phyloP scores from a whole-genome alignment of 2,329 filamentous ascomycete genomes.

The Helotiales sp. region DNA sequence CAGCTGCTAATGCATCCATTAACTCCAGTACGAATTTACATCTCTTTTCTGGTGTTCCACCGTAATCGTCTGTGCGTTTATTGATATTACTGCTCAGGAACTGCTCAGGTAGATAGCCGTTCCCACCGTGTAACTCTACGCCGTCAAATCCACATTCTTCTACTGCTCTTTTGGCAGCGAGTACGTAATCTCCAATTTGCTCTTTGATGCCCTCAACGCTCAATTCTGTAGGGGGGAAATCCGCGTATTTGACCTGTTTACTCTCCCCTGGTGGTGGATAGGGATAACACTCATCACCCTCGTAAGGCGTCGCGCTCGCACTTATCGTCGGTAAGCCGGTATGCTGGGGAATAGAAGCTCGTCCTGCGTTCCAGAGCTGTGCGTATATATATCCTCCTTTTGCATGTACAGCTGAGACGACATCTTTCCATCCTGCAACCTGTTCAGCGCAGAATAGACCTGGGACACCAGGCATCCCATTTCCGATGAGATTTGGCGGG shows the following conservation, averaged over 20 bases:
- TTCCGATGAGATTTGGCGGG: slow-evolving; percentile 44
- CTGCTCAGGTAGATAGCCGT: slow-evolving; percentile 56
- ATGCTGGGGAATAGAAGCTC: slow-evolving; percentile 42
- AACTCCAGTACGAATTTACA: slow-evolving; percentile 53
- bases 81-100: slow-evolving; percentile 57
- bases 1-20: slow-evolving; percentile 47
- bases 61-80: slow-evolving; percentile 52
- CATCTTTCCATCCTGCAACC: slow-evolving; percentile 54
- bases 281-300: slow-evolving; percentile 42
- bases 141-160: slow-evolving; percentile 54
- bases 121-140: slow-evolving; percentile 42
- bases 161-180: slow-evolving; percentile 47
- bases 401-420: slow-evolving; percentile 58
- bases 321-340: slow-evolving; percentile 40
- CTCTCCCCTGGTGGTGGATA: slow-evolving; percentile 40
- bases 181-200: slow-evolving; percentile 43
- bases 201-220: slow-evolving; percentile 37
- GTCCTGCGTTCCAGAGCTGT: slow-evolving; percentile 62
- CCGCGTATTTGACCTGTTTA: slow-evolving; percentile 40
- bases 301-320: slow-evolving; percentile 45
- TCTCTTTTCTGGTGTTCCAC: slow-evolving; percentile 50
- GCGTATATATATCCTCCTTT: slow-evolving; percentile 58
- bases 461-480: slow-evolving; percentile 51
- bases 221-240: slow-evolving; percentile 39
- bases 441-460: slow-evolving; percentile 54